Percentiles rank a stretch among this genome's conserved stretches.
phyloP scores from a whole-genome alignment of 495 filamentous ascomycete species.

The Talaromyces proteolyticus region DNA sequence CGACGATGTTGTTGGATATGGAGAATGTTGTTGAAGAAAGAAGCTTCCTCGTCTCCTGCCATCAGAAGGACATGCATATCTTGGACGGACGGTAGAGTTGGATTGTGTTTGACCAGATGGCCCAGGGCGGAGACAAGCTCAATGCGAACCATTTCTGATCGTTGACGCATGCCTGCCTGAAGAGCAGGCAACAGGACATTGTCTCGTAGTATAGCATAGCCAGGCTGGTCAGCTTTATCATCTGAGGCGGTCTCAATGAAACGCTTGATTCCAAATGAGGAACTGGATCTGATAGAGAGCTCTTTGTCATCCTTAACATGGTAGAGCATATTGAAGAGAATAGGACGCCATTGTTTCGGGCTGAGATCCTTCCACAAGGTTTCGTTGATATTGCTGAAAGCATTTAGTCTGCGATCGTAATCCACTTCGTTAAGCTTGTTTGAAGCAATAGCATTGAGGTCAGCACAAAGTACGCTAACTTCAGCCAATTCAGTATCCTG shows the following conservation, averaged over 20 bases:
- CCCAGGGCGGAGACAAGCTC: constrained; percentile 77
- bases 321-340: constrained; percentile 85
- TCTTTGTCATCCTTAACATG: constrained; percentile 85
- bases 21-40: constrained; percentile 88
- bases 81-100: constrained; percentile 58
- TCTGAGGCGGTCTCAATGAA: constrained; percentile 61
- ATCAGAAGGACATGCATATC: constrained; percentile 73
- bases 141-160: constrained; percentile 74
- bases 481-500: constrained; percentile 53
- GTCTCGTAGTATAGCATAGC: constrained; percentile 48
- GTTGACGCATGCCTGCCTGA: constrained; percentile 63
- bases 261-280: constrained; percentile 71
- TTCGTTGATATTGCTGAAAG: constrained; percentile 69
- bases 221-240: constrained; percentile 25
- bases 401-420: constrained; percentile 72
- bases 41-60: constrained; percentile 77
- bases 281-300: constrained; percentile 76
- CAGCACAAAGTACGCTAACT: constrained; percentile 65
- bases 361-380: constrained; percentile 45
- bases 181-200: constrained; percentile 67
- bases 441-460: constrained; percentile 70
- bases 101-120: constrained; percentile 65
- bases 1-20: constrained; percentile 88
- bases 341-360: constrained; percentile 80
- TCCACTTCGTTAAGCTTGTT: constrained; percentile 75